Evolutionary conservation across 1,284 basidiomycete species (phyloP).

Genomic region (Waitea zeae): DNA sequence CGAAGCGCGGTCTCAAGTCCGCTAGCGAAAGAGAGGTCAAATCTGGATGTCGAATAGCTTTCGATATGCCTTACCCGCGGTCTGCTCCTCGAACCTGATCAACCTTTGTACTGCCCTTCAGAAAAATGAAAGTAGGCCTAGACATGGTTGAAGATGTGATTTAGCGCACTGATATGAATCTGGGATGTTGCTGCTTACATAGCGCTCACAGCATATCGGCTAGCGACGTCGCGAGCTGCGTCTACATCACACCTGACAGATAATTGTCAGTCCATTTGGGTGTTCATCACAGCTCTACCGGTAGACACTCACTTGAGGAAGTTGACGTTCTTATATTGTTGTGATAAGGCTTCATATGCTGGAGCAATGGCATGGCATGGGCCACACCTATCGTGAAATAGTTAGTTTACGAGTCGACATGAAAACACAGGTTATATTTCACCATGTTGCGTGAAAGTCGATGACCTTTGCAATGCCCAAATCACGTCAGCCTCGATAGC

Average conservation of each 20-base stretch:
- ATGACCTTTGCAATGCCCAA: slow-evolving; percentile 28
- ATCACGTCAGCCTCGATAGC: background rate
- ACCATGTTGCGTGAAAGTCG: slow-evolving; percentile 73
- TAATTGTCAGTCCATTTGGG: background rate
- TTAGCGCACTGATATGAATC: too few species aligned
- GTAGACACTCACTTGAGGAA: slow-evolving; percentile 42
- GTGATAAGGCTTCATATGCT: slow-evolving; percentile 45
- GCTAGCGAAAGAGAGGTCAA: slow-evolving; percentile 18
- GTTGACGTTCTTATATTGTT: slow-evolving; percentile 47
- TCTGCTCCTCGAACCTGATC: slow-evolving; percentile 56
- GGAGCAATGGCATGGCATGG: slow-evolving; percentile 70
- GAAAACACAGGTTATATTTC: slow-evolving; percentile 7
- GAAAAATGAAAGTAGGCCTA: slow-evolving; percentile 69
- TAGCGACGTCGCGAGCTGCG: slow-evolving; percentile 43
- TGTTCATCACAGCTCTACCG: background rate
- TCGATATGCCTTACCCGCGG: slow-evolving; percentile 24
- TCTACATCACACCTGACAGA: slow-evolving; percentile 48
- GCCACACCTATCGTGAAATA: slow-evolving; percentile 39
- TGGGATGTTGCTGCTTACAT: slow-evolving; percentile 30
- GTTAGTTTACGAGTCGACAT: too few species aligned
- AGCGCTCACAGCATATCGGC: slow-evolving; percentile 38
- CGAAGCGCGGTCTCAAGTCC: slow-evolving; percentile 36
- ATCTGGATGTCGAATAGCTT: background rate
- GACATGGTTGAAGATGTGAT: too few species aligned
- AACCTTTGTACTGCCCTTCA: slow-evolving; percentile 48